Percentiles rank a stretch among this genome's conserved stretches.
These are phyloP conservation scores for Corniculantispora saksenae DNA, from an alignment of 2,329 filamentous ascomycete species.

Conservation along the genomic window DNA sequence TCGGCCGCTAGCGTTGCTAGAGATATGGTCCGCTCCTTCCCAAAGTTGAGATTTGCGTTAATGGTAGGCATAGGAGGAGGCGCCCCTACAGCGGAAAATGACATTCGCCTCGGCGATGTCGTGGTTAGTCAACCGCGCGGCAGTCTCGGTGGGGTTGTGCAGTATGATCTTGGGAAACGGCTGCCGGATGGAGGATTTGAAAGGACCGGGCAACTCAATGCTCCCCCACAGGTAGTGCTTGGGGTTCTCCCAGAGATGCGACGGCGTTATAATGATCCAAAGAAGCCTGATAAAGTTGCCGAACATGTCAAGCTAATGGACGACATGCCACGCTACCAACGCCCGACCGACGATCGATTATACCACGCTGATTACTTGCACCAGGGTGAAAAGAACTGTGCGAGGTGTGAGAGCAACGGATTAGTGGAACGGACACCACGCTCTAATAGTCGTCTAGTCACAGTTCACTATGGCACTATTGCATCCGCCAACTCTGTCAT, in stretches of 20 bases:
- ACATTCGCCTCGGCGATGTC: slow-evolving; percentile 4
- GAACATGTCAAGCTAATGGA: neutral
- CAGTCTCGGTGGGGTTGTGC: slow-evolving; percentile 5
- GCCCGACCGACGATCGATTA: neutral
- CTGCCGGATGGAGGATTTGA: neutral
- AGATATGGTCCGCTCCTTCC: neutral
- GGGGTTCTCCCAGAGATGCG: neutral
- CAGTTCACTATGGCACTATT: slow-evolving; percentile 16
- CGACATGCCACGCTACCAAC: neutral
- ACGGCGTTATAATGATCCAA: neutral
- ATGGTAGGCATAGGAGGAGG: neutral
- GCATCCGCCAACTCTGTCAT: slow-evolving; percentile 6
- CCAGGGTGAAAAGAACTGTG: neutral
- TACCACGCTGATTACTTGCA: neutral
- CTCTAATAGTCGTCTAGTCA: neutral
- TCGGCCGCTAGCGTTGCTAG: neutral
- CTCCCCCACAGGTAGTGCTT: slow-evolving; percentile 1
- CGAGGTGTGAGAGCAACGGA: neutral
- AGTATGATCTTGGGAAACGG: slow-evolving; percentile 18
- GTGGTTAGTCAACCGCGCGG: neutral
- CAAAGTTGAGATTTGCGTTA: neutral
- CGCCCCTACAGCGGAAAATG: neutral
- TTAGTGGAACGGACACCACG: neutral
- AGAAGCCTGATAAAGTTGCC: neutral
- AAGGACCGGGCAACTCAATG: neutral